Conservation (phyloP, 768 basidiomycete genomes). For the Termitomyces sp. region DNA sequence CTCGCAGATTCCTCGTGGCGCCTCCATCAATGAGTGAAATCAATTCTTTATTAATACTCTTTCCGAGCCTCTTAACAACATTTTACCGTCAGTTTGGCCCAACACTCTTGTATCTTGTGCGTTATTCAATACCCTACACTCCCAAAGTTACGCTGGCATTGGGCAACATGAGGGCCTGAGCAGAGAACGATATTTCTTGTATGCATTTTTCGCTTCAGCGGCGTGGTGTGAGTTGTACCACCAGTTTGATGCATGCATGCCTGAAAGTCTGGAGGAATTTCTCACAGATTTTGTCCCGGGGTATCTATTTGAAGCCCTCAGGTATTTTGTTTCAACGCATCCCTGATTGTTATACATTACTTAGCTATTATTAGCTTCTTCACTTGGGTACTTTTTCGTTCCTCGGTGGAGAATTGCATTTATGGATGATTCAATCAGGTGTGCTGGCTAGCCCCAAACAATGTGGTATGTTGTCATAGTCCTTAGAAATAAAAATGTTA, state of each 20-base stretch:
- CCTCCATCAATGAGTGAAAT: constrained; percentile 59
- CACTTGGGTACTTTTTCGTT: constrained; percentile 34
- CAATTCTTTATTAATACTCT: background rate
- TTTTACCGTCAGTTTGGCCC: constrained; percentile 56
- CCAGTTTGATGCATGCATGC: background rate
- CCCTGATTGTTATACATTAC: background rate
- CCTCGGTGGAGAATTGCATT: background rate
- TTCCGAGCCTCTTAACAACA: background rate
- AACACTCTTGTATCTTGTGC: constrained; percentile 65
- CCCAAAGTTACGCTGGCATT: constrained; percentile 50
- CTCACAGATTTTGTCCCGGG: constrained; percentile 53
- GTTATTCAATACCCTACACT: constrained; percentile 72
- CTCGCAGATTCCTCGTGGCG: constrained; percentile 58
- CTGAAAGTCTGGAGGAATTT: background rate
- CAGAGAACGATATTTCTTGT: constrained; percentile 55
- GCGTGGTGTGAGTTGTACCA: constrained; percentile 36
- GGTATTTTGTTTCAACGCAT: constrained; percentile 24
- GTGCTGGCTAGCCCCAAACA: constrained; percentile 61
- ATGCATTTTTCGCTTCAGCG: constrained; percentile 42
- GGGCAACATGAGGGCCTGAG: constrained; percentile 48
- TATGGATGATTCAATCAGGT: constrained; percentile 33
- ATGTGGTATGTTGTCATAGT: constrained; percentile 36
- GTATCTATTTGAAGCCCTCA: constrained; percentile 56
- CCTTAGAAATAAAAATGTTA: background rate
- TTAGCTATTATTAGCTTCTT: constrained; percentile 30